Evolutionary conservation across 345 rosid genomes (phyloP), one percentile per base, ranked within the genome.

Genomic region (Sisymbrium irio): DNA sequence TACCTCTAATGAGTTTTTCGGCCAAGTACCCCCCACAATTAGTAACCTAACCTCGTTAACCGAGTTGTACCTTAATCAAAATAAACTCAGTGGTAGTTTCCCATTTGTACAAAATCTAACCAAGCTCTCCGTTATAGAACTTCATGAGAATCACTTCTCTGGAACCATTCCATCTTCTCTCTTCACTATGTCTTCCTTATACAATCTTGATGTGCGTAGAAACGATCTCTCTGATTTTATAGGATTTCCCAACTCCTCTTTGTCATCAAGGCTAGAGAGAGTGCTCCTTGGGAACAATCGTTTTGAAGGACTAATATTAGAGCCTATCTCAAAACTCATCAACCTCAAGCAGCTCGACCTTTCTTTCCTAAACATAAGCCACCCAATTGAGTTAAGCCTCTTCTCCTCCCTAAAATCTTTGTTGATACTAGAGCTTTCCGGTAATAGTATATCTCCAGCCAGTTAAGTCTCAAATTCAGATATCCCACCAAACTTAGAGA

Each of bases 311-410:
- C 1, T 32, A 13, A 57, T 69, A 3, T 0, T 69, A 69, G 37
- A 69, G 36, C 65, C 74, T 9, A 58, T 69, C 74, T 69, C 56
- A 58, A 69, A 69, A n/a, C 57, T 69, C 36, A 57, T 7, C 46
- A 57, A 14, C 27, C 65, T 58, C 32, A 58, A 2, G 4, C 0
- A 2, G 3, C 57, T 69, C 1, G 56, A 9, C 17, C 36, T 69
- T 69, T 58, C 74, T 45, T 69, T 0, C 35, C 42, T 45, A 19
- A 69, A 69, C 57, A 44, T 6, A 58, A 58, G 58, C 32, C 2
- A 33, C 15, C 66, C 74, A n/a, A 6, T 70, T 9, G 54, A 70
- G 14, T 9, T 70, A 58, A 45, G 3, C 3, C 5, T 46, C 9
- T 22, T 69, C 4, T 45, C 57, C 8, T 6, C 46, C 1, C 22